Evolutionary conservation across 179 eudicot species (phyloP).

Genomic region (Silene vulgaris): DNA sequence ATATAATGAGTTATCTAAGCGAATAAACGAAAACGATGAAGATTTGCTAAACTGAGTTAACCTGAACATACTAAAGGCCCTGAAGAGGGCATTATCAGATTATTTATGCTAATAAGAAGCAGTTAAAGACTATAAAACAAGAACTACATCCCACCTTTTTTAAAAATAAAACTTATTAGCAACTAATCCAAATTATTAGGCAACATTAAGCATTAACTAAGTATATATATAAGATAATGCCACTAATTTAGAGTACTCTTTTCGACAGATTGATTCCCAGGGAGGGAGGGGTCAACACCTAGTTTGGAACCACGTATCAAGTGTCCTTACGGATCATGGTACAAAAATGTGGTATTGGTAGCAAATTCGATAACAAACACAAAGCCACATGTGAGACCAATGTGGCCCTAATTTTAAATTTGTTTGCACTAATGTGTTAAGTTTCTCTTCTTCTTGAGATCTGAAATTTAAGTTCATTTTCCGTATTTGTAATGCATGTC

Average conservation of each 20-base stretch:
- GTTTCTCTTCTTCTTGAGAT: neutral
- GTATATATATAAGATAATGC: slow-evolving; percentile 4
- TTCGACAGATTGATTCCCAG: neutral
- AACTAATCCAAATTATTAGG: neutral
- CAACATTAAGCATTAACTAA: neutral
- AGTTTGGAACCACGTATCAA: neutral
- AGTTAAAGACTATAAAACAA: neutral
- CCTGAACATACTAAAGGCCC: neutral
- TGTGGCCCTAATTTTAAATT: neutral
- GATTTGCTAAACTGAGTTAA: slow-evolving; percentile 1
- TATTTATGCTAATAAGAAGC: neutral
- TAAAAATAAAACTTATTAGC: too few species aligned
- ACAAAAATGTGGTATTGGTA: neutral
- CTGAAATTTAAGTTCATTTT: neutral
- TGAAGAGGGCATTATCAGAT: neutral
- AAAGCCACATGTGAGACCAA: neutral
- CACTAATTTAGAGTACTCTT: neutral
- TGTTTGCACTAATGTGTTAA: neutral
- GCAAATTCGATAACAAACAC: too few species aligned
- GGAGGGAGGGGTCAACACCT: neutral
- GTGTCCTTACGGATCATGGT: neutral
- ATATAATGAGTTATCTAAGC: neutral
- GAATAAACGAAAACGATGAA: neutral
- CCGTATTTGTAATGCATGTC: neutral
- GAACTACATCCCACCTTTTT: neutral